These are phyloP conservation scores for Zygoascus tannicola DNA, from an alignment of 805 yeast species.

Conservation along the genomic window DNA sequence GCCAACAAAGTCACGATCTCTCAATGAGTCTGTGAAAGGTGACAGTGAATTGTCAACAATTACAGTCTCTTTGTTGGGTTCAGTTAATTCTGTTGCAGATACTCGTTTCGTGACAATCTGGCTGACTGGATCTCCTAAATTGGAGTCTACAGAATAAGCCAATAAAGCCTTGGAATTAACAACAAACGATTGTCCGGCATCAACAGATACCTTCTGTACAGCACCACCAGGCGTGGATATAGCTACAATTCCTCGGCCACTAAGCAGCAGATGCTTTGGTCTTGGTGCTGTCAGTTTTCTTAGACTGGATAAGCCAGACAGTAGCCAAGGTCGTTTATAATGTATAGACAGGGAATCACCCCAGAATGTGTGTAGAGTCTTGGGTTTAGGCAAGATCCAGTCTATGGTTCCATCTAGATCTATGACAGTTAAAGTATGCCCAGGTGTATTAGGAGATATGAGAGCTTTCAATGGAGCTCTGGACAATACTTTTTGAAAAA, in stretches of 20 bases:
- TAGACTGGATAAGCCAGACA: background rate
- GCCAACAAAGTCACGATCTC: background rate
- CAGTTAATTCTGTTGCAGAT: background rate
- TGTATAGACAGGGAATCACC: slow-evolving; percentile 28
- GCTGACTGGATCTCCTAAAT: slow-evolving; percentile 4
- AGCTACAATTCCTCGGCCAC: slow-evolving; percentile 28
- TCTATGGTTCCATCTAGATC: slow-evolving; percentile 32
- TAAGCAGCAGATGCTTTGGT: slow-evolving; percentile 20
- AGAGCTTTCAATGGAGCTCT: slow-evolving; percentile 24
- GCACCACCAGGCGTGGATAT: slow-evolving; percentile 27
- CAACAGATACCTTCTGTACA: slow-evolving; percentile 31
- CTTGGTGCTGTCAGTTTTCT: slow-evolving; percentile 2
- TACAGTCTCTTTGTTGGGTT: background rate
- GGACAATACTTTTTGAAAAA: slow-evolving; percentile 19
- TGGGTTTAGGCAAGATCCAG: slow-evolving; percentile 36
- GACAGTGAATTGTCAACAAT: background rate
- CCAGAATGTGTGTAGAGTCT: slow-evolving; percentile 38
- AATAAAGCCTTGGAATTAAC: slow-evolving; percentile 34
- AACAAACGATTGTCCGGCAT: slow-evolving; percentile 32
- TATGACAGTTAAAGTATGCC: slow-evolving; percentile 20
- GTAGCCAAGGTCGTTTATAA: slow-evolving; percentile 19
- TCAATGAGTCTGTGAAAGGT: background rate
- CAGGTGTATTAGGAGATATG: slow-evolving; percentile 7
- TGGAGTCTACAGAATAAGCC: slow-evolving; percentile 30
- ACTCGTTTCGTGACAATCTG: background rate